Base-by-base conservation (phyloP, 1,284 basidiomycete species). In the Rhodotorula glutinis region DNA sequence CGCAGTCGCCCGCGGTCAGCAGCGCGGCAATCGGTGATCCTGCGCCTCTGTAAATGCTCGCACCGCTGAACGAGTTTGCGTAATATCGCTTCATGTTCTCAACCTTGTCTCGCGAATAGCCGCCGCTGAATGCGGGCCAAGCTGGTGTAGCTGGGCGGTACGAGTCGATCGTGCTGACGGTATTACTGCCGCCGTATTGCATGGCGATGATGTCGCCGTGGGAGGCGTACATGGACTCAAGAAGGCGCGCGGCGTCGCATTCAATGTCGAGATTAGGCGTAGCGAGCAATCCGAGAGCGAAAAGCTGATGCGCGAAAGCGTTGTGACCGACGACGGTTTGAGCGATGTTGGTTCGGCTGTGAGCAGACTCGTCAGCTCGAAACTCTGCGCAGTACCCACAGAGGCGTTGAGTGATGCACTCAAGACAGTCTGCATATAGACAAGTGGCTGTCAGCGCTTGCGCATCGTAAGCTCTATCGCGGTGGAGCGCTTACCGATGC, bases 221-320 rank as follows among this genome's bases (percentile, higher is more conserved):
- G 78, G 96, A 92, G 77, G 98, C 93, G 79, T 97, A 98, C 94
- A 99, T 98, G 79, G 98, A 93, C 0, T 94, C 98, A 73, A 99
- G 79, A 86, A 98, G 94, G 78, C 96, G 92, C 57, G 96, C 90
- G 0, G 92, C 93, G 77, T 97, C 95, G 16, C 90, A 94, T 74
- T 97, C 93, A 77, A 97, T 97, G 0, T 88, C 86, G 30, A 98
- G 82, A 73, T 90, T 87, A 0, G 95, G 92, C 65, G 82, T 87
- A 25, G 88, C 86, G 30, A 92, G 88, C 25, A 94, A 84, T 4
- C 96, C 96, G 1, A 99, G 85, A 0, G 93, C 94, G 77, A 96
- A 93, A 13, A 99, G 83, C 78, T 99, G 96, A 79, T 98, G 93
- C 0, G 92, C 94, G 19, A 99, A 82, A 0, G 91, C 95, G 19